Evolutionary conservation across 2,329 filamentous ascomycete species (phyloP).

Genomic region (Fusarium anguioides): DNA sequence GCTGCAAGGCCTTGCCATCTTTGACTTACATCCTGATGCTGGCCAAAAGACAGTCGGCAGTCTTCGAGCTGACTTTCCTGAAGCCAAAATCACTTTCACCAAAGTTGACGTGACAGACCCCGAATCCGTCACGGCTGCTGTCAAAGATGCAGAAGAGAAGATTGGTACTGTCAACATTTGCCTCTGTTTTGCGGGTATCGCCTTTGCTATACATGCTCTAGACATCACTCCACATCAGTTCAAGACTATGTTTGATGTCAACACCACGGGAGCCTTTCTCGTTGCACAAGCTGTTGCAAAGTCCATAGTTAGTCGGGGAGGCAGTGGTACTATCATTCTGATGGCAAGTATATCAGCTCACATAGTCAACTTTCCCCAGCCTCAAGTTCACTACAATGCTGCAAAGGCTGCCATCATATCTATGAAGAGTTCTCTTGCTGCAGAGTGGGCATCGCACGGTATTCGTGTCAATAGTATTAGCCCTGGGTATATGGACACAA

Average conservation of each 20-base stretch:
- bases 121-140: background rate
- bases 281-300: slow-evolving; percentile 71
- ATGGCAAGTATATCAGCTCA: slow-evolving; percentile 76
- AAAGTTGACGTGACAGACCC: slow-evolving; percentile 15
- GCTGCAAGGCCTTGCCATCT: slow-evolving; percentile 2
- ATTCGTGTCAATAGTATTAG: slow-evolving; percentile 22
- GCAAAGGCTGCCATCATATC: slow-evolving; percentile 16
- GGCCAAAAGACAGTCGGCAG: background rate
- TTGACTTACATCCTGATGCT: slow-evolving; percentile 9
- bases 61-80: slow-evolving; percentile 4
- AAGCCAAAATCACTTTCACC: background rate
- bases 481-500: slow-evolving; percentile 24
- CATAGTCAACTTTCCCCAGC: slow-evolving; percentile 76
- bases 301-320: slow-evolving; percentile 35
- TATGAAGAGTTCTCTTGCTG: slow-evolving; percentile 11
- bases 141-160: background rate
- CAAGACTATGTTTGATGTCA: slow-evolving; percentile 75
- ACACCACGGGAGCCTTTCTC: slow-evolving; percentile 76
- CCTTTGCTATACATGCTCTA: slow-evolving; percentile 62
- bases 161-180: slow-evolving; percentile 7
- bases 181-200: slow-evolving; percentile 25
- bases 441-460: slow-evolving; percentile 15
- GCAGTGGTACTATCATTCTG: slow-evolving; percentile 74
- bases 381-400: slow-evolving; percentile 77
- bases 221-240: slow-evolving; percentile 69